Percentiles rank a stretch among this genome's conserved stretches.
Evolutionary conservation across 2,329 filamentous ascomycete species (phyloP).

Genomic region (Leptographium flavum): DNA sequence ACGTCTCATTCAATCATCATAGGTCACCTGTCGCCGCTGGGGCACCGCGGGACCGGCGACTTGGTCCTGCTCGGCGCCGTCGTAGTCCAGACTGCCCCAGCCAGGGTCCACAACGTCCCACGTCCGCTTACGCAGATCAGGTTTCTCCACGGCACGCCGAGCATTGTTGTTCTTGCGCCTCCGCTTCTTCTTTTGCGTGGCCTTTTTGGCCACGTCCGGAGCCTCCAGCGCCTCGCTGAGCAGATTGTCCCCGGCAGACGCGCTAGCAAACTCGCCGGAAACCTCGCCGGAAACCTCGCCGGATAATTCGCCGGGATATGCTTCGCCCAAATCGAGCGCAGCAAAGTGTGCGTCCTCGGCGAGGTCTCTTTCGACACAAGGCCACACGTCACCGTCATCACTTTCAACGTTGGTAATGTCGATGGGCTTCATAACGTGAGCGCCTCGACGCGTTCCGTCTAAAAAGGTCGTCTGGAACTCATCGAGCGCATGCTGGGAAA

Average conservation of each 20-base stretch:
- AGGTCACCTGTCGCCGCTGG: constrained; percentile 31
- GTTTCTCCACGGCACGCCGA: constrained; percentile 32
- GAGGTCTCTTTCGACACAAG: no score
- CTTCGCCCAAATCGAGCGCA: no score
- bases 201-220: neutral
- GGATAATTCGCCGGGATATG: no score
- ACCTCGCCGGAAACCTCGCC: neutral
- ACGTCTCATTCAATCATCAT: constrained; percentile 23
- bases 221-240: neutral
- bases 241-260: no score
- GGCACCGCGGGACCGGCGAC: constrained; percentile 14
- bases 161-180: constrained; percentile 17
- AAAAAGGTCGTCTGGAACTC: constrained; percentile 31
- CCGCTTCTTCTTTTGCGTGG: constrained; percentile 4
- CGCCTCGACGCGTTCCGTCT: neutral
- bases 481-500: constrained; percentile 31
- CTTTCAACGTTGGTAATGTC: no score
- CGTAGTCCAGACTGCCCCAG: constrained; percentile 46
- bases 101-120: constrained; percentile 53
- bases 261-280: neutral
- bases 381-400: no score
- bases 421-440: no score
- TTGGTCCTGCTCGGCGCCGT: constrained; percentile 23
- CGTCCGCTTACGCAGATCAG: constrained; percentile 50
- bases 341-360: no score